Evolutionary conservation across 805 yeast species (phyloP).

Genomic region (Cyberlindnera xylosilytica): DNA sequence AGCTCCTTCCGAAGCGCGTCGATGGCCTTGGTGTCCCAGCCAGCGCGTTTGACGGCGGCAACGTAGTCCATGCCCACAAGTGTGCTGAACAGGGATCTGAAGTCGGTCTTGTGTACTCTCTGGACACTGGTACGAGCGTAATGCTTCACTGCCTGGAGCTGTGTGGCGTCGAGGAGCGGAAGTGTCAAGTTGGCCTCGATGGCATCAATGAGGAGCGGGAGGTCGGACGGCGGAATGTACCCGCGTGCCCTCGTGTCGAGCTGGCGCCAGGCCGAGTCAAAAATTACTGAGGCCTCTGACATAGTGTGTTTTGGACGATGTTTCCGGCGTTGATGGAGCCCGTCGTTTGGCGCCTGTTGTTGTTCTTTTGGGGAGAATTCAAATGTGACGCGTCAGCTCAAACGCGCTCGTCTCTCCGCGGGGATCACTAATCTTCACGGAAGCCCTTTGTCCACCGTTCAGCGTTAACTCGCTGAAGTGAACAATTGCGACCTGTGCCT

Average conservation of each 20-base stretch:
- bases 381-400: conserved; percentile 1
- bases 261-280: conserved; percentile 25
- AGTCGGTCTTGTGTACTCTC: conserved; percentile 32
- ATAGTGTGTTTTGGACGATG: conserved; percentile 1
- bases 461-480: no score
- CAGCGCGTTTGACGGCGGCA: conserved; percentile 25
- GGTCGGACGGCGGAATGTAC: conserved; percentile 20
- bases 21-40: conserved; percentile 11
- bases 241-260: conserved; percentile 18
- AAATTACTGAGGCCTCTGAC: conserved; percentile 9
- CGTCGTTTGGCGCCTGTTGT: background rate
- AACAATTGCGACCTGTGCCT: no score
- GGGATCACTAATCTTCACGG: no score
- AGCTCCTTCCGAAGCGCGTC: conserved; percentile 3
- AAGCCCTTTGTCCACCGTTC: no score
- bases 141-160: conserved; percentile 26
- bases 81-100: conserved; percentile 29
- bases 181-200: conserved; percentile 21
- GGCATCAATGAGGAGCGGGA: conserved; percentile 21
- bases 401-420: background rate
- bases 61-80: conserved; percentile 32
- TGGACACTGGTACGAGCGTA: conserved; percentile 30
- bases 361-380: background rate
- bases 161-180: conserved; percentile 28
- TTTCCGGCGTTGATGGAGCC: no score